A percentile compares a stretch with the other conserved stretches of the same genome.
These are phyloP conservation scores for Amauroascus verrucosus DNA, from an alignment of 2,329 filamentous ascomycete genomes.

Conservation along the genomic window DNA sequence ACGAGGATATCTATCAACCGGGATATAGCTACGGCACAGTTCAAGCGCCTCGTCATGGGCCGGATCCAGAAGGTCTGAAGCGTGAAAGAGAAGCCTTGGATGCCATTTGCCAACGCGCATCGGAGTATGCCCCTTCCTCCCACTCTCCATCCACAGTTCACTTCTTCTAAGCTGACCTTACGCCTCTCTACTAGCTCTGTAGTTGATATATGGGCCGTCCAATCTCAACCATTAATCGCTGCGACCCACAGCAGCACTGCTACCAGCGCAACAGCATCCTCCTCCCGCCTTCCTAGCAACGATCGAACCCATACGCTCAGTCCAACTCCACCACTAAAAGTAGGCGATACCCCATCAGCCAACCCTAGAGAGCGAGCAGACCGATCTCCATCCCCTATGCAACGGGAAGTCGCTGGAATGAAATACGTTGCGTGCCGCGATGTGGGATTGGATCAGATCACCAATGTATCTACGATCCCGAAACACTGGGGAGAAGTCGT, in stretches of 20 bases:
- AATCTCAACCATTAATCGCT: constrained; percentile 35
- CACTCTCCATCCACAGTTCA: not conserved
- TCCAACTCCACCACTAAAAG: not conserved
- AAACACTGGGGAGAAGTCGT: constrained; percentile 39
- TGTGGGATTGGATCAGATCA: not conserved
- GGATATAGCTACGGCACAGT: constrained; percentile 37
- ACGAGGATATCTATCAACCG: constrained; percentile 37
- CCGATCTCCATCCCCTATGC: constrained; percentile 14
- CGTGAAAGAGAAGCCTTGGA: constrained; percentile 38
- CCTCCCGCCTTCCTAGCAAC: constrained; percentile 20
- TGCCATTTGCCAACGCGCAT: constrained; percentile 38
- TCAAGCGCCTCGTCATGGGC: constrained; percentile 31
- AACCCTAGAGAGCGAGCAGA: constrained; percentile 11
- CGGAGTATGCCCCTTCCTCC: constrained; percentile 27
- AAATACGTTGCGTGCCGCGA: constrained; percentile 16
- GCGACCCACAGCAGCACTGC: constrained; percentile 22
- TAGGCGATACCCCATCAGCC: not conserved
- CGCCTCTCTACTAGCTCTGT: constrained; percentile 26
- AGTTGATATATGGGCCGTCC: constrained; percentile 38
- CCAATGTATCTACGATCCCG: constrained; percentile 22
- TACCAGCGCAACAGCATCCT: constrained; percentile 15
- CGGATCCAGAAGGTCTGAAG: constrained; percentile 35
- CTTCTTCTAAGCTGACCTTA: not conserved
- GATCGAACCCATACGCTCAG: constrained; percentile 6
- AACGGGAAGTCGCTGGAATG: constrained; percentile 16